phyloP scores from a whole-genome alignment of 768 basidiomycete species.

The Galerina sulciceps region DNA sequence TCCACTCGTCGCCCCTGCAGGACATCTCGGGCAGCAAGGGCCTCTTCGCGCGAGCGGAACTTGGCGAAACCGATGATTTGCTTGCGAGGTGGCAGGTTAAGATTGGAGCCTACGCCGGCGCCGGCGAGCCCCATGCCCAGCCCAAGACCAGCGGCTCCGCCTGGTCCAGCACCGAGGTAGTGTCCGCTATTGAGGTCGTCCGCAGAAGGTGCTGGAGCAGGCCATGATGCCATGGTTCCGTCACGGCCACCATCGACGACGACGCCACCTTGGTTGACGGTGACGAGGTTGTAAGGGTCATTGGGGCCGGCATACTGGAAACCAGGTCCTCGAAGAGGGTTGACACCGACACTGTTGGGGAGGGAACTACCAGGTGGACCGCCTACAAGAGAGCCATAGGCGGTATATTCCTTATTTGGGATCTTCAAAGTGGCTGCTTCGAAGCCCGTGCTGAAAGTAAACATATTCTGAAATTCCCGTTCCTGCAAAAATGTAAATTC shows the following conservation, averaged over 20 bases:
- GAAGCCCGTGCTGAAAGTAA: conserved; percentile 93
- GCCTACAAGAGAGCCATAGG: conserved; percentile 56
- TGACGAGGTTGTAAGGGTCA: conserved; percentile 85
- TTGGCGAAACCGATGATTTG: conserved; percentile 99
- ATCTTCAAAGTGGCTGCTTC: conserved; percentile 98
- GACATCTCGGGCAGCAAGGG: conserved; percentile 83
- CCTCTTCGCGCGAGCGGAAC: conserved; percentile 87
- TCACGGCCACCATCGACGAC: conserved; percentile 81
- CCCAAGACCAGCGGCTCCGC: conserved; percentile 1
- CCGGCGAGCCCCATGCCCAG: conserved; percentile 13
- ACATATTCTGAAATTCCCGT: conserved; percentile 99
- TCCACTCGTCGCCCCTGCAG: conserved; percentile 92
- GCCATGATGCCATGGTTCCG: conserved; percentile 74
- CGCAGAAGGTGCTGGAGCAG: conserved; percentile 35
- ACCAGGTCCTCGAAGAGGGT: conserved; percentile 28
- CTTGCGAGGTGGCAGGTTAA: conserved; percentile 71
- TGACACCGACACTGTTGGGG: conserved; percentile 16
- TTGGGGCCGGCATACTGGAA: conserved; percentile 54
- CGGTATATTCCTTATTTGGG: conserved; percentile 88
- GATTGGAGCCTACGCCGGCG: conserved; percentile 9
- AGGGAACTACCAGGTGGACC: conserved; percentile 22
- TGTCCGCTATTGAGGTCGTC: conserved; percentile 37
- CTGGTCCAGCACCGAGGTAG: conserved; percentile 26
- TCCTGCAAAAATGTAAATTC: conserved; percentile 58
- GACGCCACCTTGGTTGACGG: conserved; percentile 81